A percentile compares a stretch with the other conserved stretches of the same genome.
phyloP scores from a whole-genome alignment of 2,329 filamentous ascomycete species.

The Nothophoma quercina region DNA sequence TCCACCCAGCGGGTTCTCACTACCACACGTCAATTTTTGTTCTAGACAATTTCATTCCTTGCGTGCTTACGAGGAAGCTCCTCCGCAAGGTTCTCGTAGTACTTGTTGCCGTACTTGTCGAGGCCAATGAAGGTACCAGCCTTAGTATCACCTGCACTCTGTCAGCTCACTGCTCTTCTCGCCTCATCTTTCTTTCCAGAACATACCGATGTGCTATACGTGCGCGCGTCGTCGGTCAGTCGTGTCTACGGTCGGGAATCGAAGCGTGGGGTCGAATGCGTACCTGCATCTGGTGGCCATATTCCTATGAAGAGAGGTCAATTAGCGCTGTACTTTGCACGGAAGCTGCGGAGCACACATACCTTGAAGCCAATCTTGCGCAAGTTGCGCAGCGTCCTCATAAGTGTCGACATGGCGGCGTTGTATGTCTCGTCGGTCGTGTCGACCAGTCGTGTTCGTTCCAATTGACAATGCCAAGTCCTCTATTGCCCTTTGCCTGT shows the following conservation, averaged over 20 bases:
- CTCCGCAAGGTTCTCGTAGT: conserved; percentile 88
- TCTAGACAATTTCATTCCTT: neutral
- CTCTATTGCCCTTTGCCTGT: conserved; percentile 8
- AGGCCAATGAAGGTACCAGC: conserved; percentile 82
- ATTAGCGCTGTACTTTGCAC: conserved; percentile 39
- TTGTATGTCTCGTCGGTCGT: conserved; percentile 26
- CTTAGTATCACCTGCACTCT: conserved; percentile 86
- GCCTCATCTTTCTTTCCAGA: neutral
- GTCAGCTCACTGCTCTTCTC: conserved; percentile 35
- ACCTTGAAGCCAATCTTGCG: conserved; percentile 90
- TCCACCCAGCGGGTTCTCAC: conserved; percentile 98
- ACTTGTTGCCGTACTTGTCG: conserved; percentile 97
- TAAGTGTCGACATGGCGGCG: conserved; percentile 84
- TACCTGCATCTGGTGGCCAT: conserved; percentile 92
- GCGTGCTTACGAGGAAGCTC: conserved; percentile 82
- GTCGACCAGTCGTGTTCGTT: conserved; percentile 28
- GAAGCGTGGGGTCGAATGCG: conserved; percentile 49
- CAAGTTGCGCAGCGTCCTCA: conserved; percentile 85
- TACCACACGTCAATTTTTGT: conserved; percentile 48
- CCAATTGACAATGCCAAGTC: conserved; percentile 38
- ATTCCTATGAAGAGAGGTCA: conserved; percentile 68
- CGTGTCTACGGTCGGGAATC: conserved; percentile 24
- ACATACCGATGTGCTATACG: conserved; percentile 50
- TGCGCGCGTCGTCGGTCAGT: conserved; percentile 35
- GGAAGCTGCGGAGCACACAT: conserved; percentile 34